A percentile compares a stretch with the other conserved stretches of the same genome.
Conservation (phyloP, 768 basidiomycete genomes). For the Polyporus arcularius region DNA sequence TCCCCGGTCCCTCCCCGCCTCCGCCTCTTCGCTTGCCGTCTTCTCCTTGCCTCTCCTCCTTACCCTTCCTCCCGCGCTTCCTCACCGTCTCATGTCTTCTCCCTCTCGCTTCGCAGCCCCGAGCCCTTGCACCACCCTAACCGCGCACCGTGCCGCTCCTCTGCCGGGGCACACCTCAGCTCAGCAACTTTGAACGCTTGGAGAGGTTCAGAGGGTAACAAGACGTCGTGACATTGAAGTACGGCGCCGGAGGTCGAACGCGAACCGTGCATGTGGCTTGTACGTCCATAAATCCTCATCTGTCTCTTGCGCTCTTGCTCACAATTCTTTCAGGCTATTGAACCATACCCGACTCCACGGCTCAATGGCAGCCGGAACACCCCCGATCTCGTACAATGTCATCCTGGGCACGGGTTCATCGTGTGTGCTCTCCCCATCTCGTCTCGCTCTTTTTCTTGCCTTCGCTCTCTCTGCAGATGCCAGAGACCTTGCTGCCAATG, state of each 20-base stretch:
- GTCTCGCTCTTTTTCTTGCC: constrained; percentile 1
- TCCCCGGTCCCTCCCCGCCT: constrained; percentile 7
- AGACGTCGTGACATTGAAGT: constrained; percentile 29
- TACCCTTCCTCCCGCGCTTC: constrained; percentile 15
- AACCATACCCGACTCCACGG: too few species aligned
- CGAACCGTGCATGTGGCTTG: constrained; percentile 25
- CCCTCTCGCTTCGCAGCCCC: constrained; percentile 24
- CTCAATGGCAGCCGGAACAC: constrained; percentile 79
- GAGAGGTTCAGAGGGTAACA: constrained; percentile 28
- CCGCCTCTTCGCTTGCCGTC: background rate
- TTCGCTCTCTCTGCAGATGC: constrained; percentile 34
- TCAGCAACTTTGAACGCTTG: background rate
- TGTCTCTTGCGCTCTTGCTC: too few species aligned
- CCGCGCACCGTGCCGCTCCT: constrained; percentile 23
- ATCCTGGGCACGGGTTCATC: constrained; percentile 91
- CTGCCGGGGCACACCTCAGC: constrained; percentile 13
- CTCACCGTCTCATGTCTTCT: constrained; percentile 21
- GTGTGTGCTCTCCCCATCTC: constrained; percentile 38
- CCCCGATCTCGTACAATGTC: constrained; percentile 76
- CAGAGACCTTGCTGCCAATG: too few species aligned
- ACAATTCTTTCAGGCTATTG: constrained; percentile 49
- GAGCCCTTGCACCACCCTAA: background rate
- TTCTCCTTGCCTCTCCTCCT: background rate
- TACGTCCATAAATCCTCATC: constrained; percentile 1
- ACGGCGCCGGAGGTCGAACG: constrained; percentile 17